A percentile compares a stretch with the other conserved stretches of the same genome.
phyloP scores from a whole-genome alignment of 2,329 filamentous ascomycete genomes.

The Diaporthe velutina region DNA sequence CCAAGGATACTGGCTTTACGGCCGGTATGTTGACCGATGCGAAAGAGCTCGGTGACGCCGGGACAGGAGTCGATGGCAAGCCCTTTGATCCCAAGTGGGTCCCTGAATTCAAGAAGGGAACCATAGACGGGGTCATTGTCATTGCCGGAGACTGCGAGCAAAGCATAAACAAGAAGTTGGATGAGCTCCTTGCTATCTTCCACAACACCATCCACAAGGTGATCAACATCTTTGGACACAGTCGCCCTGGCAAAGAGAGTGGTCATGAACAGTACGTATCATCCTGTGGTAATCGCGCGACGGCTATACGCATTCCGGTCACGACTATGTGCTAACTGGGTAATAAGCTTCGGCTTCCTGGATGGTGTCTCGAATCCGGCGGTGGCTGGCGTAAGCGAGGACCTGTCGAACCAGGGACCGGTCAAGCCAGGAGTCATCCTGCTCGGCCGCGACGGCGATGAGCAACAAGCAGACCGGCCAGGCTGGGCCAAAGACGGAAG shows the following conservation, averaged over 20 bases:
- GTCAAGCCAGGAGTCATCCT: slow-evolving; percentile 53
- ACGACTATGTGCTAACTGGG: not conserved
- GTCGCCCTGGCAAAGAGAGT: slow-evolving; percentile 49
- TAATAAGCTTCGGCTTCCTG: slow-evolving; percentile 53
- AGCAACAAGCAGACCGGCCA: slow-evolving; percentile 42
- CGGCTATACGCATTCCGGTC: no score
- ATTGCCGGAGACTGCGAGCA: slow-evolving; percentile 48
- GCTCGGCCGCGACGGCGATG: slow-evolving; percentile 52
- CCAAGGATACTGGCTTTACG: slow-evolving; percentile 49
- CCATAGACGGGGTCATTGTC: slow-evolving; percentile 52
- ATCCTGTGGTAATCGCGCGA: not conserved
- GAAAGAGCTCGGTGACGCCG: slow-evolving; percentile 46
- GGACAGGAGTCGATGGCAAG: slow-evolving; percentile 13
- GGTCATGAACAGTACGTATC: slow-evolving; percentile 50
- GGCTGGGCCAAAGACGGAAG: slow-evolving; percentile 59
- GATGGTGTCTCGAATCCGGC: slow-evolving; percentile 58
- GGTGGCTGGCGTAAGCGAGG: slow-evolving; percentile 49
- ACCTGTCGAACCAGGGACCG: slow-evolving; percentile 48
- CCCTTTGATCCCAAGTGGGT: slow-evolving; percentile 45
- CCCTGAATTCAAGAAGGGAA: slow-evolving; percentile 47
- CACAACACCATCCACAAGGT: slow-evolving; percentile 48
- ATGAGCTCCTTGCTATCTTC: slow-evolving; percentile 49
- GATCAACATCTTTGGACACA: slow-evolving; percentile 48
- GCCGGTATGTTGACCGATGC: slow-evolving; percentile 51
- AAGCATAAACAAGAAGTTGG: slow-evolving; percentile 46